Evolutionary conservation across 306 rosid genomes (phyloP).

Genomic region (Vigna mungo): DNA sequence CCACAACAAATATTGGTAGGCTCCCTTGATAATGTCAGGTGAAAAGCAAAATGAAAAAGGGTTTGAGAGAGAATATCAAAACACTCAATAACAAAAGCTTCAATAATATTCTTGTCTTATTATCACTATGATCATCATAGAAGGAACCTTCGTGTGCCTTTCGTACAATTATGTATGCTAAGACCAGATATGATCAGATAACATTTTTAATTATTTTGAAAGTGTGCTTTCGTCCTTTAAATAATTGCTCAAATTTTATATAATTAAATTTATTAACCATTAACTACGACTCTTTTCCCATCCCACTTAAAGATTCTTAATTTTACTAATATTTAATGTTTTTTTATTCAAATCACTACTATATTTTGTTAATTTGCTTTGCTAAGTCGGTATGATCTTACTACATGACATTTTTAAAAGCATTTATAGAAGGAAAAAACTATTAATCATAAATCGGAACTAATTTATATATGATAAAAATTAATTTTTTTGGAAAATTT

Average conservation of each 20-base stretch:
- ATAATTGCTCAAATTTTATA: neutral
- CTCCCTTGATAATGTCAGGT: neutral
- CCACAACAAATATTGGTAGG: no score
- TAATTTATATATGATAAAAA: no score
- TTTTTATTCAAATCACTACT: neutral
- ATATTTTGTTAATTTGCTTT: no score
- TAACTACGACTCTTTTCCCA: neutral
- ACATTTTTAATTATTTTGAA: neutral
- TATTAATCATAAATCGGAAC: no score
- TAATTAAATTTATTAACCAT: neutral
- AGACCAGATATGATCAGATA: neutral
- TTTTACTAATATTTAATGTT: neutral
- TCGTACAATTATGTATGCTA: neutral
- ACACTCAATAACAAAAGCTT: neutral
- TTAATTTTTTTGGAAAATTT: no score
- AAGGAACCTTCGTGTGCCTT: constrained; percentile 1
- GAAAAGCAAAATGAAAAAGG: neutral
- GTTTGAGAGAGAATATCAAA: neutral
- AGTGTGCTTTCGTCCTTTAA: neutral
- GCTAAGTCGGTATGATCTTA: no score
- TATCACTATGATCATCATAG: neutral
- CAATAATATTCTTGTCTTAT: neutral
- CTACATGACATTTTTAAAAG: no score
- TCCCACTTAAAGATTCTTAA: neutral
- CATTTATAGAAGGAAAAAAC: no score